These are phyloP conservation scores for Mycena crocata DNA, from an alignment of 768 basidiomycete species.

Conservation along the genomic window DNA sequence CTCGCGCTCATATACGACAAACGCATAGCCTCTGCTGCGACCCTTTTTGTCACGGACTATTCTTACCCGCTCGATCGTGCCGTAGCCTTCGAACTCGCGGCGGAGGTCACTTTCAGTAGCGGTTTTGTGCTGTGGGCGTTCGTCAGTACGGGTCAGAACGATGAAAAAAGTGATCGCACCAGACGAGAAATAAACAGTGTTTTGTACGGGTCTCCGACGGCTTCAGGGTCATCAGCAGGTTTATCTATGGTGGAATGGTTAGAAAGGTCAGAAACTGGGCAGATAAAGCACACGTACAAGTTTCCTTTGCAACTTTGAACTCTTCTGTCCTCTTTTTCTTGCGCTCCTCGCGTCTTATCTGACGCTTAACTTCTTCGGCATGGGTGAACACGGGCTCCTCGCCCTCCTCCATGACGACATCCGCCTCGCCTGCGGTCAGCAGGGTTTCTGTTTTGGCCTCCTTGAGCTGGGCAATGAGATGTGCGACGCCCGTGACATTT, in stretches of 20 bases:
- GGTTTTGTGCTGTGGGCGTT: constrained; percentile 77
- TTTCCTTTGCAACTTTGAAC: constrained; percentile 85
- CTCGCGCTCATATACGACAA: constrained; percentile 97
- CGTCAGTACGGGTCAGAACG: constrained; percentile 28
- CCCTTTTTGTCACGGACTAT: constrained; percentile 93
- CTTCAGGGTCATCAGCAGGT: constrained; percentile 91
- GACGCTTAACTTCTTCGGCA: constrained; percentile 85
- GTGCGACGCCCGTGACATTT: constrained; percentile 80
- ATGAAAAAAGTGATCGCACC: constrained; percentile 54
- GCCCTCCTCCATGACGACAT: constrained; percentile 84
- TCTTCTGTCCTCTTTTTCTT: constrained; percentile 81
- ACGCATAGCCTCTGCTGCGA: constrained; percentile 92
- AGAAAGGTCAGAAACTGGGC: constrained; percentile 14
- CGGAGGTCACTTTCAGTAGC: constrained; percentile 93
- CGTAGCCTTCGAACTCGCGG: constrained; percentile 95
- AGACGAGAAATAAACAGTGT: constrained; percentile 96
- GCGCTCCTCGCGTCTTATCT: constrained; percentile 81
- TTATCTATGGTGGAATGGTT: constrained; percentile 84
- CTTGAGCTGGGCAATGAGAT: constrained; percentile 76
- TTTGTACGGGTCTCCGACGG: constrained; percentile 97
- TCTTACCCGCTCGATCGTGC: constrained; percentile 92
- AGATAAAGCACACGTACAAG: constrained; percentile 66
- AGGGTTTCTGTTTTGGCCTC: constrained; percentile 81
- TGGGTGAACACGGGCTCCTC: constrained; percentile 85
- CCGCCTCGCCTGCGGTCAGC: constrained; percentile 62